Conservation (phyloP, 2,329 filamentous ascomycete species). For the Colletotrichum cereale region DNA sequence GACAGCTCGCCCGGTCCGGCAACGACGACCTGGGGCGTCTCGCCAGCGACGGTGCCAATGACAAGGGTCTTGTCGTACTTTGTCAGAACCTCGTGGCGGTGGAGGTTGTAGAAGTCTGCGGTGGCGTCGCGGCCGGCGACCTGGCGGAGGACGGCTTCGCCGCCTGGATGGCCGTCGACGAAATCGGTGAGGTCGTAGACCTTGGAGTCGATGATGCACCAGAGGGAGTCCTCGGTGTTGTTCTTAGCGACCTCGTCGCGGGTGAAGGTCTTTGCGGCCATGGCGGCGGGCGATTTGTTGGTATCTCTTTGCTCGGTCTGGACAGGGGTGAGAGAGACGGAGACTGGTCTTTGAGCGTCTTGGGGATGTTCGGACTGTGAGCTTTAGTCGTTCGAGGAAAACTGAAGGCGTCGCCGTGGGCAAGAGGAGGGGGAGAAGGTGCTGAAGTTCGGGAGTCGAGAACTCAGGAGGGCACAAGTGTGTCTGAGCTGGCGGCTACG, state of each 20-base stretch:
- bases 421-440: not conserved
- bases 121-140: conserved; percentile 87
- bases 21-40: conserved; percentile 80
- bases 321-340: not conserved
- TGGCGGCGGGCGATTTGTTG: conserved; percentile 41
- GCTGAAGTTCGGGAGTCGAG: not conserved
- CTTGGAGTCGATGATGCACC: conserved; percentile 88
- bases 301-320: not conserved
- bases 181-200: conserved; percentile 92
- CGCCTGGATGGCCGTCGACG: conserved; percentile 86
- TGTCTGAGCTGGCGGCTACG: conserved; percentile 1
- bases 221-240: conserved; percentile 80
- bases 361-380: not conserved
- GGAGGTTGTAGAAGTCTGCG: conserved; percentile 89
- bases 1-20: conserved; percentile 79
- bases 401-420: not conserved
- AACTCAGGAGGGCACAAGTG: not conserved
- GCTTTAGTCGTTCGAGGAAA: not conserved
- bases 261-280: conserved; percentile 64
- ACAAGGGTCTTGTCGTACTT: conserved; percentile 79
- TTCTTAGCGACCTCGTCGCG: conserved; percentile 79
- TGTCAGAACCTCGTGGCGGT: conserved; percentile 87
- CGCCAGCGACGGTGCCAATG: conserved; percentile 80
- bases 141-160: conserved; percentile 82
- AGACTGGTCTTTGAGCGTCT: not conserved